phyloP scores from a whole-genome alignment of 1,284 basidiomycete species.

The Exobasidium rhododendri region DNA sequence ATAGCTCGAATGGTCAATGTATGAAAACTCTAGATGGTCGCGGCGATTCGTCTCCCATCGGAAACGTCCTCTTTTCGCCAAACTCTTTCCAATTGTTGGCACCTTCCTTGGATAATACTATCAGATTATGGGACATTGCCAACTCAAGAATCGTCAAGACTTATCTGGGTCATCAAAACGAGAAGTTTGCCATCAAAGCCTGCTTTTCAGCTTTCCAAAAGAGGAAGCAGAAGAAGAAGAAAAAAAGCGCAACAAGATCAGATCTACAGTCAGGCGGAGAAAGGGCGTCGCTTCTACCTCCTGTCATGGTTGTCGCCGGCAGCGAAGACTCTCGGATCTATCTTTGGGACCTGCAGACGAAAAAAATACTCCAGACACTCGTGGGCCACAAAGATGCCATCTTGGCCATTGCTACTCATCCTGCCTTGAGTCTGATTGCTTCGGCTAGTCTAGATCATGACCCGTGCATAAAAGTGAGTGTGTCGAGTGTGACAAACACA shows the following conservation, averaged over 20 bases:
- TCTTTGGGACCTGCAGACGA: constrained; percentile 85
- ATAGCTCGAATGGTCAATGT: constrained; percentile 91
- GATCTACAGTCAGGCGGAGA: no score
- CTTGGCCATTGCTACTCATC: constrained; percentile 26
- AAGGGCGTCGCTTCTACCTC: no score
- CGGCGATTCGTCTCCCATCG: constrained; percentile 88
- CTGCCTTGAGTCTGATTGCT: constrained; percentile 32
- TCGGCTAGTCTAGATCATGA: constrained; percentile 40
- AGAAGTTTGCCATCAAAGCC: constrained; percentile 63
- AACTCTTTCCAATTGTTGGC: constrained; percentile 84
- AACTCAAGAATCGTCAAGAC: constrained; percentile 90
- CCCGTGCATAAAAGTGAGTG: constrained; percentile 22
- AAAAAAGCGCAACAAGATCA: neutral
- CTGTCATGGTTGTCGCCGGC: constrained; percentile 66
- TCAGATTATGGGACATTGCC: constrained; percentile 90
- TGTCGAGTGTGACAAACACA: no score
- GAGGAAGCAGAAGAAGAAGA: neutral
- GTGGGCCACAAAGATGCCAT: constrained; percentile 5
- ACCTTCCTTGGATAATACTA: constrained; percentile 84
- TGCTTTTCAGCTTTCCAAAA: constrained; percentile 14
- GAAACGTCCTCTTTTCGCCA: constrained; percentile 81
- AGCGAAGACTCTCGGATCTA: constrained; percentile 85
- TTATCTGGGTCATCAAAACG: constrained; percentile 76
- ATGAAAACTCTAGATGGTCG: constrained; percentile 86
- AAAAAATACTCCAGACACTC: constrained; percentile 60